Evolutionary conservation across 1,284 basidiomycete genomes (phyloP).

Genomic region (Moesziomyces antarcticus): DNA sequence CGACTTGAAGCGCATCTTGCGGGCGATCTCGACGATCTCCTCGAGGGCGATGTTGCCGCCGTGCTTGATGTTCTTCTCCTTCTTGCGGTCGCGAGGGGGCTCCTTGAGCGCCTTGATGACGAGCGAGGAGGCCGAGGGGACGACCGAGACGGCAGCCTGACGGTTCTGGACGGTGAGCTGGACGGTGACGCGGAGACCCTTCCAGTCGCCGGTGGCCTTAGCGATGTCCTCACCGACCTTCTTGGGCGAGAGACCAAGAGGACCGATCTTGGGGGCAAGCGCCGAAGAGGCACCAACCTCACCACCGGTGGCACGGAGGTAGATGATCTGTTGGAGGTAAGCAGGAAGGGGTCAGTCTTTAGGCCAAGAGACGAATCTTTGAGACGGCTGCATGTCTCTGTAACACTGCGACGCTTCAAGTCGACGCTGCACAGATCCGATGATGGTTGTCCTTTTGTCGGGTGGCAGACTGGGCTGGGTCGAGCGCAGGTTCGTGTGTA

Average conservation of each 20-base stretch:
- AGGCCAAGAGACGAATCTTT: neutral
- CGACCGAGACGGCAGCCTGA: slow-evolving; percentile 96
- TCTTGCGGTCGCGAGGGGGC: slow-evolving; percentile 98
- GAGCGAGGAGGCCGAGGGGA: slow-evolving; percentile 96
- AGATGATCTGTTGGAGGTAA: slow-evolving; percentile 80
- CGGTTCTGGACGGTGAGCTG: slow-evolving; percentile 99
- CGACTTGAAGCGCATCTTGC: slow-evolving; percentile 96
- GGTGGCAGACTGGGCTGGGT: too few relatives aligned
- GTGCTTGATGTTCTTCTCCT: slow-evolving; percentile 99
- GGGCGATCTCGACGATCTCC: slow-evolving; percentile 93
- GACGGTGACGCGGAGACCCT: slow-evolving; percentile 98
- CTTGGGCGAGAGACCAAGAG: slow-evolving; percentile 99
- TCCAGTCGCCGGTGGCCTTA: slow-evolving; percentile 98
- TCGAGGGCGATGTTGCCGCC: slow-evolving; percentile 93
- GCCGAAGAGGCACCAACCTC: slow-evolving; percentile 99
- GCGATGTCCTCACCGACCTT: slow-evolving; percentile 99
- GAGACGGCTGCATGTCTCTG: neutral
- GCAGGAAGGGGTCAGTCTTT: slow-evolving; percentile 24
- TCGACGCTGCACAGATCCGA: slow-evolving; percentile 12
- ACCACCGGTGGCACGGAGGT: slow-evolving; percentile 98
- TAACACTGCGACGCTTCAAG: slow-evolving; percentile 1
- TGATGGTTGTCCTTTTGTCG: too few relatives aligned
- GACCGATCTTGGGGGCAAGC: slow-evolving; percentile 99
- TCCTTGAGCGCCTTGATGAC: slow-evolving; percentile 99
- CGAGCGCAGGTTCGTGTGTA: too few relatives aligned